Percentiles rank a stretch among this genome's conserved stretches.
phyloP scores from a whole-genome alignment of 176 grass and related monocot genomes.

The Ampelocalamus luodianensis region DNA sequence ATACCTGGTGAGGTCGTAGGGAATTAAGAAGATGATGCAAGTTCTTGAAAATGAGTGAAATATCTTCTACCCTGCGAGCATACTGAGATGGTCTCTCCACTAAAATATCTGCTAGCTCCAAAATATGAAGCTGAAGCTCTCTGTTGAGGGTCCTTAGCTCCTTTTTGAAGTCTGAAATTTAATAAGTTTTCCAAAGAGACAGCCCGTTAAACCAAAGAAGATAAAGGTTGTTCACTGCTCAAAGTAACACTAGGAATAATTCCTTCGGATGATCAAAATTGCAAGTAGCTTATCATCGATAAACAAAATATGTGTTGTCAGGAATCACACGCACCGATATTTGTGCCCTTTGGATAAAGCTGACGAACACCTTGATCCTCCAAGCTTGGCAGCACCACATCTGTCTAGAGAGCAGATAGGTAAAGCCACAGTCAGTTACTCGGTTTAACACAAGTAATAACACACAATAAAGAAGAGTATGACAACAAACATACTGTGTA shows the following conservation, averaged over 20 bases:
- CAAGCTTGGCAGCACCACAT: conserved; percentile 82
- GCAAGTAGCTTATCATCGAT: not conserved
- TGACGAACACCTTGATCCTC: conserved; percentile 85
- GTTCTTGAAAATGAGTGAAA: conserved; percentile 92
- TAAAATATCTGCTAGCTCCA: conserved; percentile 91
- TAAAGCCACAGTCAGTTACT: conserved; percentile 19
- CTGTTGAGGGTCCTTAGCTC: conserved; percentile 89
- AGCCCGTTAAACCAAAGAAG: not conserved
- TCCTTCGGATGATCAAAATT: not conserved
- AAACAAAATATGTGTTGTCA: not conserved
- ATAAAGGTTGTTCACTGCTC: not conserved
- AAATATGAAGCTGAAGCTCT: conserved; percentile 92
- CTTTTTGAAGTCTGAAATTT: conserved; percentile 79
- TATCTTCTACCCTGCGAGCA: conserved; percentile 88
- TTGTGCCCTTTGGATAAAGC: conserved; percentile 72
- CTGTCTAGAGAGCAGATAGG: conserved; percentile 47
- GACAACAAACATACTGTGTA: conserved; percentile 62
- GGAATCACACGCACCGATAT: conserved; percentile 55
- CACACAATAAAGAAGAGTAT: not conserved
- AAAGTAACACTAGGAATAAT: not conserved
- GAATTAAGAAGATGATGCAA: conserved; percentile 92
- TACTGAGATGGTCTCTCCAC: conserved; percentile 93
- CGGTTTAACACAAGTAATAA: conserved; percentile 1
- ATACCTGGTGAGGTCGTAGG: conserved; percentile 81
- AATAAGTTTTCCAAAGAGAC: conserved; percentile 17